These are phyloP conservation scores for Backusella sp. DNA, from an alignment of 192 early-diverging fungal species.

Conservation along the genomic window DNA sequence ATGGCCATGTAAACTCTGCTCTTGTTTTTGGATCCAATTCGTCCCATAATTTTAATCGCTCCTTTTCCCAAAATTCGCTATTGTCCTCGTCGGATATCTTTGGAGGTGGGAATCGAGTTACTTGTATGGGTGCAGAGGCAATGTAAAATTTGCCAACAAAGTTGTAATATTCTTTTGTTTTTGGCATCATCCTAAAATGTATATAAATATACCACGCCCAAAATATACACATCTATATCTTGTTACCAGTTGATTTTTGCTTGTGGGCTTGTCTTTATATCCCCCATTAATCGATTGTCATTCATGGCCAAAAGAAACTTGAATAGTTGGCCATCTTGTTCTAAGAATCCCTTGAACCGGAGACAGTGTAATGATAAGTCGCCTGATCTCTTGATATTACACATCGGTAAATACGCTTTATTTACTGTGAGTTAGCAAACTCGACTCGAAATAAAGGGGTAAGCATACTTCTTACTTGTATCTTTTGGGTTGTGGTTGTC, in stretches of 20 bases:
- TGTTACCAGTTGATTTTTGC: constrained; percentile 66
- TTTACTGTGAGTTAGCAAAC: not conserved
- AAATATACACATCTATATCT: not conserved
- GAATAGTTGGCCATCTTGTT: constrained; percentile 58
- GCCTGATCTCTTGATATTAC: constrained; percentile 41
- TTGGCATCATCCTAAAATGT: constrained; percentile 63
- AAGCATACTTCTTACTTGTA: not conserved
- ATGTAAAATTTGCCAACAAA: constrained; percentile 71
- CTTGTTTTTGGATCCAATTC: constrained; percentile 51
- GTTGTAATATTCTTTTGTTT: constrained; percentile 64
- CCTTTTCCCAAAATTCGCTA: constrained; percentile 68
- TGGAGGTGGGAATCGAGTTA: constrained; percentile 63
- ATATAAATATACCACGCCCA: not conserved
- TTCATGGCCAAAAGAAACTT: constrained; percentile 66
- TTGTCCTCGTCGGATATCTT: constrained; percentile 40
- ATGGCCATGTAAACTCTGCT: constrained; percentile 73
- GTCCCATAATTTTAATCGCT: constrained; percentile 58
- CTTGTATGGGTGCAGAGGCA: constrained; percentile 61
- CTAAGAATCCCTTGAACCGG: constrained; percentile 66
- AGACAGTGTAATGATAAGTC: constrained; percentile 56
- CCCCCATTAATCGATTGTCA: constrained; percentile 68
- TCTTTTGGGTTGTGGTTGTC: constrained; percentile 22
- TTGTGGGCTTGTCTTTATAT: constrained; percentile 61
- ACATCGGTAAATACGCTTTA: constrained; percentile 34
- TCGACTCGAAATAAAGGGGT: not conserved